Evolutionary conservation across 257 asterid genomes (phyloP).

Genomic region (Ligustrum vulgare): DNA sequence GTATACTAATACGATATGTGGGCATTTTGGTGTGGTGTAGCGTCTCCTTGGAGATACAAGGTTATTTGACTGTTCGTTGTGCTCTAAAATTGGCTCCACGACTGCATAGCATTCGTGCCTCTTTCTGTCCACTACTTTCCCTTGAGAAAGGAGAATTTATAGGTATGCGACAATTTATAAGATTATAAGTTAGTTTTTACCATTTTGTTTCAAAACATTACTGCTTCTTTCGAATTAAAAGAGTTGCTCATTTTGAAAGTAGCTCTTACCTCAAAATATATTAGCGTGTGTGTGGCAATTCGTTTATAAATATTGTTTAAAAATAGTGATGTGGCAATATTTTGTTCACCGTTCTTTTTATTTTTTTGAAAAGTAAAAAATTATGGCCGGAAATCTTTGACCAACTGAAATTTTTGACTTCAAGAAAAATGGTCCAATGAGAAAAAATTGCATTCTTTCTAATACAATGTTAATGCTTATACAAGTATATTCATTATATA

Average conservation of each 20-base stretch:
- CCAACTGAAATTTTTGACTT: no score
- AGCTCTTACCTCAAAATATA: not conserved
- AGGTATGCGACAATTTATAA: constrained; percentile 41
- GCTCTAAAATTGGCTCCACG: constrained; percentile 85
- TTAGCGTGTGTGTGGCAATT: no score
- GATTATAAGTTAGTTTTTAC: not conserved
- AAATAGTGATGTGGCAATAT: no score
- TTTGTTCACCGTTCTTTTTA: no score
- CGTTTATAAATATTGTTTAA: no score
- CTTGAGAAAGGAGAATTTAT: constrained; percentile 97
- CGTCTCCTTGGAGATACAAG: constrained; percentile 82
- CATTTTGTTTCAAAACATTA: no score
- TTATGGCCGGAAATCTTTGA: no score
- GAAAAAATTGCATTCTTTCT: not conserved
- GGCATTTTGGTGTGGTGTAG: constrained; percentile 39
- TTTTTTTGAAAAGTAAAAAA: no score
- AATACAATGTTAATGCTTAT: not conserved
- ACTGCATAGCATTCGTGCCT: constrained; percentile 82
- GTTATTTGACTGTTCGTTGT: constrained; percentile 86
- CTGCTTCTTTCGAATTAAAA: no score
- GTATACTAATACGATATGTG: constrained; percentile 15
- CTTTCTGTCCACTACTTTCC: constrained; percentile 98
- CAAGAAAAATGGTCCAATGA: no score
- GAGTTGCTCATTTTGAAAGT: not conserved
- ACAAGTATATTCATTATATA: not conserved